phyloP scores from a whole-genome alignment of 768 basidiomycete genomes.

The Russula virescens region DNA sequence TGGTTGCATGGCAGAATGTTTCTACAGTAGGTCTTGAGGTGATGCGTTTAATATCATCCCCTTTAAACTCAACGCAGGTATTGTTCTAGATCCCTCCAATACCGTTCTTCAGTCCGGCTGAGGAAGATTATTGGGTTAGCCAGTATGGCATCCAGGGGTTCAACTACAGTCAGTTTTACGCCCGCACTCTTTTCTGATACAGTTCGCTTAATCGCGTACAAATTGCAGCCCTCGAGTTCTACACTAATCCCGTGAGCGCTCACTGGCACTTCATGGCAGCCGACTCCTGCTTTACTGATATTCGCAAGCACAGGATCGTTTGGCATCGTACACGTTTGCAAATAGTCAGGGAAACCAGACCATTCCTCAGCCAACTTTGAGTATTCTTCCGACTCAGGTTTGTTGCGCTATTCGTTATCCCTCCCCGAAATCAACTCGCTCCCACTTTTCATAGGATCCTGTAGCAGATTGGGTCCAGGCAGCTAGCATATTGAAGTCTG shows the following conservation, averaged over 20 bases:
- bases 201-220: neutral
- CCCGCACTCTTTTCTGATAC: neutral
- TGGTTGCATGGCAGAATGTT: constrained; percentile 47
- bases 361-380: constrained; percentile 37
- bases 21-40: constrained; percentile 33
- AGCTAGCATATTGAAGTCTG: constrained; percentile 27
- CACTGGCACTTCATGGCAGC: constrained; percentile 35
- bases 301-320: constrained; percentile 33
- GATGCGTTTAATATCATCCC: neutral
- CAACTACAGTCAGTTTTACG: constrained; percentile 45
- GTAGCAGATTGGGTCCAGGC: constrained; percentile 39
- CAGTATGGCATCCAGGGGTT: constrained; percentile 56
- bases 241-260: constrained; percentile 35
- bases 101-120: constrained; percentile 50
- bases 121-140: constrained; percentile 67
- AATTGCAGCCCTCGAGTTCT: constrained; percentile 56
- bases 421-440: neutral
- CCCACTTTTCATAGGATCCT: constrained; percentile 33
- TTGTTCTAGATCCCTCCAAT: constrained; percentile 49
- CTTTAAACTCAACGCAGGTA: neutral
- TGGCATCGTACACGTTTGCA: constrained; percentile 33
- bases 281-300: neutral
- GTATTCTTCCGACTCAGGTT: constrained; percentile 36
- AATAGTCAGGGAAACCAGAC: constrained; percentile 39
- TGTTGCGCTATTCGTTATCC: neutral